Base-by-base conservation (phyloP, 768 basidiomycete genomes). In the Hygrocybe coccinea region DNA sequence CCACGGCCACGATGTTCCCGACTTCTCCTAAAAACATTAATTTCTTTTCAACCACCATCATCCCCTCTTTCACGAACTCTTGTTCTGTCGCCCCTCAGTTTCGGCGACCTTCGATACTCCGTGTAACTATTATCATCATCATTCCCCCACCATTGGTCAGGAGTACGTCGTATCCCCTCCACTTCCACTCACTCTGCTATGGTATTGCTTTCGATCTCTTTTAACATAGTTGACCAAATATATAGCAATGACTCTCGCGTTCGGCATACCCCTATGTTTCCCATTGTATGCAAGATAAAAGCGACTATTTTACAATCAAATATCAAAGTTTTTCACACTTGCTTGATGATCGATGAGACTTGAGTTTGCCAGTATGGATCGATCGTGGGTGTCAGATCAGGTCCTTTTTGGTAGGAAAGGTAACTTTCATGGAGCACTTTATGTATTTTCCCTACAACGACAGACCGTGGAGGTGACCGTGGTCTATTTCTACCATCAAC, bases 1-100 rank as follows among this genome's bases (percentile, higher is more conserved):
- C 57, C 80, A 85, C 58, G 81, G 81, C 5, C 75, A 84, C 44
- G 75, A 79, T 10, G 81, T 78, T 60, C 83, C 85, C 0, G 75
- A 76, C 48, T 78, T 82, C 59, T 43, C 55, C 5, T 47, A 47
- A 48, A 38, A 34, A 22, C 11, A 29, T 29, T 33, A 5, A 33
- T 56, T 15, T 38, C 17, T 11, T 15, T 17, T 47, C 22, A 5
- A 41, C 14, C 9, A 15, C 19, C 35, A 19, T 8, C 11, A 4
- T 34, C 22, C 33, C 22, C 45, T 50, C 24, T 51, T 48, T 43
- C 35, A 29, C 24, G 9, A 37, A 21, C 37, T 19, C 15, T 39
- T 14, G 35, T 21, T n/a, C 50, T 37, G 56, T 21, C 22, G 38
- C 43, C 38, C 33, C 44, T 12, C 38, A 51, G 37, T 57, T 22